phyloP scores from a whole-genome alignment of 2,329 filamentous ascomycete genomes.

The Trichoderma gracile region DNA sequence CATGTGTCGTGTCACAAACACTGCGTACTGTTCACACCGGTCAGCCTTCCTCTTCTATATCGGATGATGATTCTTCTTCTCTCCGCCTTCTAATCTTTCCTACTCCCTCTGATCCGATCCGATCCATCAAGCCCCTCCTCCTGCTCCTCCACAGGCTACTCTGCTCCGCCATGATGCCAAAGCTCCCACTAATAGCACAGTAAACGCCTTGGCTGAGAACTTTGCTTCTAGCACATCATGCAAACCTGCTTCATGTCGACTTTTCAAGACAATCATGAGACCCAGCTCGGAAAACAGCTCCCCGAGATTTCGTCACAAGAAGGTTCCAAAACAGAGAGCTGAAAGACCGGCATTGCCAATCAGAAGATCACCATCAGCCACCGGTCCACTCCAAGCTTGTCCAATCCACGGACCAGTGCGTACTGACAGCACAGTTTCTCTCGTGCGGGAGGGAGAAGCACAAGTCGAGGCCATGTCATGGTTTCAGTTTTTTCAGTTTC shows the following conservation, averaged over 20 bases:
- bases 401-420: background rate
- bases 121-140: background rate
- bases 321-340: background rate
- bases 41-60: background rate
- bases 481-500: background rate
- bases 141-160: background rate
- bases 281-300: background rate
- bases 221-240: background rate
- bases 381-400: constrained; percentile 7
- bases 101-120: background rate
- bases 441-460: background rate
- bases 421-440: background rate
- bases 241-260: background rate
- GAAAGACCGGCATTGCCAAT: background rate
- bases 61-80: background rate
- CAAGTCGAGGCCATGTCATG: background rate
- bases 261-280: background rate
- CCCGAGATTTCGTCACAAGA: background rate
- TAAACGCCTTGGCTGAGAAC: constrained; percentile 17
- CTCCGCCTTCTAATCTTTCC: background rate
- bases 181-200: background rate
- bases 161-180: constrained; percentile 1
- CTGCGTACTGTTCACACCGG: background rate
- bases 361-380: background rate
- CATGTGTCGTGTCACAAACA: constrained; percentile 3